Conservation (phyloP, 2,329 filamentous ascomycete genomes). For the Stagonosporopsis vannaccii region DNA sequence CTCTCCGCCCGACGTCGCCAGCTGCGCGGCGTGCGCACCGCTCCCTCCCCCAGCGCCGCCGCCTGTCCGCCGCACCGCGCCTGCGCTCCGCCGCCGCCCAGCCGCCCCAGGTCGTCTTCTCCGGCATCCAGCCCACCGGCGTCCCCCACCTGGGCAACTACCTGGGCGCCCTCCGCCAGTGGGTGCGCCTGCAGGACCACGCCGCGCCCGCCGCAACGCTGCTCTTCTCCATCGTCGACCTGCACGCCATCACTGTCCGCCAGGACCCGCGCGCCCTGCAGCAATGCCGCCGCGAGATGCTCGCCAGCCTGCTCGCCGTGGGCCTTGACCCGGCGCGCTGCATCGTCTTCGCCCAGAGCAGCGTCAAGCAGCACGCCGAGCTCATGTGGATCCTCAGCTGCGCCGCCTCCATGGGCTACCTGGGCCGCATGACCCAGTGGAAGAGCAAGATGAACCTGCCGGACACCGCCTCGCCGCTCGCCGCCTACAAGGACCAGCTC, state of each 20-base stretch:
- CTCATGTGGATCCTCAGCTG: conserved; percentile 98
- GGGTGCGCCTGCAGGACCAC: conserved; percentile 79
- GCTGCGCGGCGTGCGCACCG: conserved; percentile 11
- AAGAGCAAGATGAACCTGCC: conserved; percentile 80
- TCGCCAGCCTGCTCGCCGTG: conserved; percentile 83
- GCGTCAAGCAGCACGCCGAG: conserved; percentile 80
- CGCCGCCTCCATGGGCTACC: conserved; percentile 87
- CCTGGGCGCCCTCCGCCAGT: conserved; percentile 84
- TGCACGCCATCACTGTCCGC: conserved; percentile 84
- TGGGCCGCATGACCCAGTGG: conserved; percentile 99
- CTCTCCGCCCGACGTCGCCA: conserved; percentile 4
- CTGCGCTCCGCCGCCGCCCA: neutral
- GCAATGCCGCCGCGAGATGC: conserved; percentile 72
- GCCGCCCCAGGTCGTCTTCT: conserved; percentile 69
- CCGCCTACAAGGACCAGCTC: conserved; percentile 62
- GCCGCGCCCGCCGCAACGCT: conserved; percentile 66
- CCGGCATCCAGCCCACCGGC: conserved; percentile 95
- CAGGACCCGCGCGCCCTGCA: conserved; percentile 70
- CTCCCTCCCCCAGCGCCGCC: neutral
- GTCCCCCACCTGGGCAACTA: conserved; percentile 96
- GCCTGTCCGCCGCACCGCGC: neutral
- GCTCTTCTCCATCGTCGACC: conserved; percentile 87
- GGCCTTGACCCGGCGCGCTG: conserved; percentile 81
- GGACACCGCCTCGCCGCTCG: conserved; percentile 63
- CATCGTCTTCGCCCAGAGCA: conserved; percentile 82